These are phyloP conservation scores for Pythium apleroticum DNA, from an alignment of 352 stramenopile species.

Conservation along the genomic window DNA sequence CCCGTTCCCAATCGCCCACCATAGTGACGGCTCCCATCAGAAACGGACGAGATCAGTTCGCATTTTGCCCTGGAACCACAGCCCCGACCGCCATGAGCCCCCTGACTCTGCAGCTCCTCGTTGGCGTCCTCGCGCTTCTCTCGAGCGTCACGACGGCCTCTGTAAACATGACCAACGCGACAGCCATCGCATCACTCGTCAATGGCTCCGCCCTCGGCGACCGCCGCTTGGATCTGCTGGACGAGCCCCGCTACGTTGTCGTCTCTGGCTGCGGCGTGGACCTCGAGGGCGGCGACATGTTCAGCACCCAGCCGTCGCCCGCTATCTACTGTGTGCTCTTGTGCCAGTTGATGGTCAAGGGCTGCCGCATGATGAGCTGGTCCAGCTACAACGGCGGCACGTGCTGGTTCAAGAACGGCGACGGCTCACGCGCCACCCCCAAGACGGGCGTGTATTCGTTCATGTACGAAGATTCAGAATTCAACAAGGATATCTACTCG, in stretches of 20 bases:
- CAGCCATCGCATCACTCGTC: not conserved
- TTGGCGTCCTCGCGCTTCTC: not conserved
- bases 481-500: not conserved
- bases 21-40: too few relatives aligned
- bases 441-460: not conserved
- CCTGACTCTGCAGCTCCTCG: not conserved
- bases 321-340: not conserved
- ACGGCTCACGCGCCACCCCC: not conserved
- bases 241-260: not conserved
- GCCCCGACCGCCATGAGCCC: not conserved
- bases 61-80: too few relatives aligned
- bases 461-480: not conserved
- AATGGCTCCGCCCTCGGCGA: not conserved
- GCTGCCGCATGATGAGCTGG: slow-evolving; percentile 26
- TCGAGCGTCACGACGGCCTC: not conserved
- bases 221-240: not conserved
- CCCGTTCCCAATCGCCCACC: too few relatives aligned
- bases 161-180: not conserved
- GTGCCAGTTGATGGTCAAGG: not conserved
- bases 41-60: too few relatives aligned
- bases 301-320: not conserved
- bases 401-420: slow-evolving; percentile 39
- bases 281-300: not conserved
- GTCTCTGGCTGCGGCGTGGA: not conserved
- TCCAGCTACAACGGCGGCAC: slow-evolving; percentile 46